Base-by-base conservation (phyloP, 2,329 filamentous ascomycete genomes). In the Pseudogymnoascus sp. region DNA sequence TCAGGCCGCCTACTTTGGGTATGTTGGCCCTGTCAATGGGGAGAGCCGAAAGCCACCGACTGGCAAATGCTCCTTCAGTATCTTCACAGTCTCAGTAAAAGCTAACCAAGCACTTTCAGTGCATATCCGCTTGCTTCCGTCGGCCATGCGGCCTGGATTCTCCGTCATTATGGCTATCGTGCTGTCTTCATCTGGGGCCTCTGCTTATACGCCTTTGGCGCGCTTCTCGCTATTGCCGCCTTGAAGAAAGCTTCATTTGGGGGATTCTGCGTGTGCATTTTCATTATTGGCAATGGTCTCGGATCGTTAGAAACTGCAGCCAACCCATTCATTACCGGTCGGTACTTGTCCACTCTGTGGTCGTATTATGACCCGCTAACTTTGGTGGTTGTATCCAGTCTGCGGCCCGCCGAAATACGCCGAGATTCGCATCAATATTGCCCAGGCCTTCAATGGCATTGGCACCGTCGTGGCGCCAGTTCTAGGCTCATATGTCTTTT, bases 401-500 rank as follows among this genome's bases (percentile, higher is more conserved):
- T 60, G 59, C 4, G 59, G 59, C 5, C 89, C 89, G 3, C 86
- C 89, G 5, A 82, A 82, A 67, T 90, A 87, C 73, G 84, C 88
- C 4, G 88, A 90, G 70, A 80, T 91, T 66, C 85, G 89, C 67
- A 85, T 92, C 77, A 89, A 92, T 75, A 77, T 91, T 62, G 86
- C 88, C 1, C 89, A 92, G 73, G 87, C 87, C 62, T 87, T 92
- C 76, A 89, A 92, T 70, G 89, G 87, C 62, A 83, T 91, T 60
- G 89, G 88, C 35, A 87, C 87, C 7, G 85, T 91, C 59, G 78
- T 91, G 37, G 88, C 88, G 0, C 89, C 89, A 1, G 83, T 91
- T 0, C 78, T 92, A 7, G 89, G 87, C 44, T 88, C 86, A 1
- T 86, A 87, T 65, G 87, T 88, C 64, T 89, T 92, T 75, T 92